Evolutionary conservation across 2,329 filamentous ascomycete genomes (phyloP), one percentile per base, ranked within the genome.

Genomic region (Ophiostoma sp.): DNA sequence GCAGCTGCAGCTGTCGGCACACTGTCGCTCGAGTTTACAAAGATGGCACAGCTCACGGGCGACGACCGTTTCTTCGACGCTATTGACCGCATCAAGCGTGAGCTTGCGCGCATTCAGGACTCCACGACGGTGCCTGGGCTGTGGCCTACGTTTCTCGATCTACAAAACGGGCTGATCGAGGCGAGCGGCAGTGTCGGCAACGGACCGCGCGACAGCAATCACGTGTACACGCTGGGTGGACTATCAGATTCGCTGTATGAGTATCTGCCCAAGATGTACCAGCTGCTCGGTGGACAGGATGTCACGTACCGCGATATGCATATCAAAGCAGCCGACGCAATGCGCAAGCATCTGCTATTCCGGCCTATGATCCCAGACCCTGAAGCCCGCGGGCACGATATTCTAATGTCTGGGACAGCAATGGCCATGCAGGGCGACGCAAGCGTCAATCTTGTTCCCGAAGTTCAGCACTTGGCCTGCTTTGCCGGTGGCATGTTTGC

Each of bases 41-140:
- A 89, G 7, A 78, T 92, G 62, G 83, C 87, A 4, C 89, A 92
- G 75, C 79, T 92, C 68, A 91, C 89, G 0, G 85, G 85, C 67
- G 81, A 91, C 69, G 76, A 83, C 68, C 90, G 87, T 73, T 92
- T 89, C 77, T 92, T 88, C 74, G 91, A 93, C 75, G 91, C 90
- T 0, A 84, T 92, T 68, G 87, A 89, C 69, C 84, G 90, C 9
- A 86, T 96, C 64, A 91, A 89, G 8, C 83, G 89, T 69, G 84
- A 88, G 36, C 81, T 96, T n/a, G 83, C 89, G 67, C 79, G 82
- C 52, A 84, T 85, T 66, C 91, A 95, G 77, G 86, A 87, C 73
- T 77, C 81, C 4, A 93, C 91, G 0, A 81, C 79, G n/a, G 76
- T 94, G 5, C 91, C 91, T 0, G 91, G 92, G 2, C 83, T 95